Evolutionary conservation across 441 rosid genomes (phyloP), one percentile per base, ranked within the genome.

Genomic region (Syzygium syzygioides): DNA sequence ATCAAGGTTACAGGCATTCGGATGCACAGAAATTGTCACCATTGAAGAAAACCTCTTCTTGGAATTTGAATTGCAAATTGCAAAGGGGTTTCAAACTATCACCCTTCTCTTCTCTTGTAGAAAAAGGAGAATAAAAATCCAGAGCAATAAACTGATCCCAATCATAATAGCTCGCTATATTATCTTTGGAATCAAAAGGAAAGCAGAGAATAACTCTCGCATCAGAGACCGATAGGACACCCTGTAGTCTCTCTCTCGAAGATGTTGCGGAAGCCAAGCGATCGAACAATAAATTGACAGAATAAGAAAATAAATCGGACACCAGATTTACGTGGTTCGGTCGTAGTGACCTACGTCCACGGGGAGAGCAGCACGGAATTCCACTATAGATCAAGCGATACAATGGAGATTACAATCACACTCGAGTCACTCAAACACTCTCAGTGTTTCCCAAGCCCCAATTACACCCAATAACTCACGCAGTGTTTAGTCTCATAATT

Each of bases 181-280:
- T 95, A 89, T 93, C 91, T 84, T 87, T 91, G 86, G 90, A 91
- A 89, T 92, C 92, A 88, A 91, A 92, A 89, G 99, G 98, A 91
- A 95, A 96, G 91, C 98, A 97, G 57, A 98, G 79, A 86, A 98
- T 92, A 50, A 94, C 89, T 93, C 99, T 96, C 79, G 98, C 99
- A 92, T 92, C 90, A 85, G 93, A 93, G 90, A 97, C 87, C 86
- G 92, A 94, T 92, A 98, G 92, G 89, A 89, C 92, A 87, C 98
- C 96, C 87, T 52, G 93, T 87, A 95, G 92, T 83, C 91, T 93
- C 91, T 92, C 94, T 80, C 59, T 85, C 13, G 94, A 89, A 56
- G 94, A 86, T 87, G 89, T 55, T n/a, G n/a, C n/a, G n/a, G n/a
- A n/a, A n/a, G n/a, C n/a, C n/a, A n/a, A n/a, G n/a, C n/a, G n/a